Evolutionary conservation across 345 rosid genomes (phyloP), one percentile per base, ranked within the genome.

Genomic region (Linum usitatissimum): DNA sequence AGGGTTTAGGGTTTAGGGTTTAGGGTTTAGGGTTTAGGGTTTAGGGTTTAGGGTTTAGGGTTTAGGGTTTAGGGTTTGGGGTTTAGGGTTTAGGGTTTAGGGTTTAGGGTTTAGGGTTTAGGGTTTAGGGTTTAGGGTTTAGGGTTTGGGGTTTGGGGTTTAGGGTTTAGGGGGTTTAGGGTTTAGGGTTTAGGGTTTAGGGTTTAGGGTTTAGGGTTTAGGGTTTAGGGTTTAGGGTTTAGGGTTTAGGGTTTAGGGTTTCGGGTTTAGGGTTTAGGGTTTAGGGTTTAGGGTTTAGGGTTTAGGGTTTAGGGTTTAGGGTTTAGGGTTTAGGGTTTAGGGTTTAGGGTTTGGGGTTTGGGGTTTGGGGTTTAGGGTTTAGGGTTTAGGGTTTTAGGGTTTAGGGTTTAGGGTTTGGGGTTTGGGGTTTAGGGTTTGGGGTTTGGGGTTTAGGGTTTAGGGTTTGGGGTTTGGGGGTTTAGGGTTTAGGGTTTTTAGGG

Each of bases 351-450:
- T 23, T 23, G 28, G 28, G 28, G 28, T 23, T 63, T 48, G 21
- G 65, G 65, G 65, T 63, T 63, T 49, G 30, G 65, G 65, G 65
- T 63, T 63, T 63, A 48, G 65, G 65, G 65, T 49, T 63, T 18
- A 62, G 65, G 65, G 65, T 62, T 63, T 63, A 63, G 65, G 65
- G 65, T 23, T 63, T 63, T 36, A 51, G 65, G 65, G 18, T 63
- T 63, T 36, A 39, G 64, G 56, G 36, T 49, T 49, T 13, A 2
- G 57, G 65, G 36, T 48, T 63, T 4, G 17, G 57, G 65, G 1
- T 28, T 63, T 1, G 18, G 55, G 64, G 6, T 42, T 42, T 6
- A 34, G 64, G 55, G 17, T 62, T 23, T 10, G 39, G 65, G 55
- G 38, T 34, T 36, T 19, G 14, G 61, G 67, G 36, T 49, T 63